Percentiles rank a stretch among this genome's conserved stretches.
phyloP scores from a whole-genome alignment of 2,329 filamentous ascomycete genomes.

The Cryoendolithus antarcticus region DNA sequence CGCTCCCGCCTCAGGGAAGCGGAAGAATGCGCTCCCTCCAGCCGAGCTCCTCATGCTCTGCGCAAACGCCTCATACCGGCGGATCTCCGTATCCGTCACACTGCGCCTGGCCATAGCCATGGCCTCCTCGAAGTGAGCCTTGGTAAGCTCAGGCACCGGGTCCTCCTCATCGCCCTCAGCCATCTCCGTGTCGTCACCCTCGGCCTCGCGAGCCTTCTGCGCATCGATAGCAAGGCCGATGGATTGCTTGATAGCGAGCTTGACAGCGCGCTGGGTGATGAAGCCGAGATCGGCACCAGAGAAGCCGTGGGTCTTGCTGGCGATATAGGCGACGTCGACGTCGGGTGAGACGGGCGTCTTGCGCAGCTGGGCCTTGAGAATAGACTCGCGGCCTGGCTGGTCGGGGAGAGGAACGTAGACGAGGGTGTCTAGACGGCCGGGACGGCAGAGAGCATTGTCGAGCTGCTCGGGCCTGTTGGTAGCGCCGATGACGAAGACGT shows the following conservation, averaged over 20 bases:
- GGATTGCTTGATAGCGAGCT: conserved; percentile 97
- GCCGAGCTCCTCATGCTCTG: conserved; percentile 99
- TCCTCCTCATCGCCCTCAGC: conserved; percentile 65
- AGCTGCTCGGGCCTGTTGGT: conserved; percentile 98
- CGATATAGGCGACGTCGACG: conserved; percentile 82
- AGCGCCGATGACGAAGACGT: conserved; percentile 97
- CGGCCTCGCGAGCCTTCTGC: conserved; percentile 73
- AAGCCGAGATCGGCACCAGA: conserved; percentile 99
- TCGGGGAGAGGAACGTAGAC: conserved; percentile 97
- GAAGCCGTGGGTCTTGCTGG: conserved; percentile 95
- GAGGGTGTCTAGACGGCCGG: conserved; percentile 93
- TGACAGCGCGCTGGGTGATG: conserved; percentile 96
- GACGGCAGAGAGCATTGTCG: conserved; percentile 93
- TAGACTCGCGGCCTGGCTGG: conserved; percentile 74
- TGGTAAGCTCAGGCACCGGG: conserved; percentile 89
- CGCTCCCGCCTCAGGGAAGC: conserved; percentile 61
- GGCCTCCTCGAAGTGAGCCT: conserved; percentile 95
- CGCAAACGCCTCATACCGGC: conserved; percentile 94
- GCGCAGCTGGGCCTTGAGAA: conserved; percentile 90
- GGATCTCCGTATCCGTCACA: conserved; percentile 92
- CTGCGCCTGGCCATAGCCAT: conserved; percentile 92
- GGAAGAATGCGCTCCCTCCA: conserved; percentile 84
- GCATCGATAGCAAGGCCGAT: conserved; percentile 83
- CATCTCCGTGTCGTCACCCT: conserved; percentile 66
- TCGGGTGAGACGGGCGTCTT: conserved; percentile 89